A percentile compares a stretch with the other conserved stretches of the same genome.
These are phyloP conservation scores for Sporisorium iseilematis-ciliati DNA, from an alignment of 1,284 basidiomycete species.

Conservation along the genomic window DNA sequence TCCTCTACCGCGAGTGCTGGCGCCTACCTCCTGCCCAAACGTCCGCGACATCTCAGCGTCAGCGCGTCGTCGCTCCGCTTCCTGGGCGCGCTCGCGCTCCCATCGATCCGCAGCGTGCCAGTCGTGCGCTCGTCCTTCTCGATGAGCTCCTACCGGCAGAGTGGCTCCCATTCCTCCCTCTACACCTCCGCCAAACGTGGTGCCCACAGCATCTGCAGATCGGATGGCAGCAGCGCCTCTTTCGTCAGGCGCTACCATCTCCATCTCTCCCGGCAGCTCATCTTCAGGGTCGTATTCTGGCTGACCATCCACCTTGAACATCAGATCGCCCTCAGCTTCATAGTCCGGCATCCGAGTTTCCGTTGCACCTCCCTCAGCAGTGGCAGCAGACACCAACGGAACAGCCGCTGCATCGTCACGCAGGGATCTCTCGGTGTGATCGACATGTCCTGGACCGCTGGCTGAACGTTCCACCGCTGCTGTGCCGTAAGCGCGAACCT, in stretches of 20 bases:
- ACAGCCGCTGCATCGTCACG: constrained; percentile 2
- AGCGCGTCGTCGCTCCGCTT: constrained; percentile 43
- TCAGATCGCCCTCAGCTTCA: constrained; percentile 47
- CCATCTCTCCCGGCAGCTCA: constrained; percentile 52
- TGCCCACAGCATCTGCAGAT: not conserved
- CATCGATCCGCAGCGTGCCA: constrained; percentile 37
- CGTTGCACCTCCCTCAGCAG: not conserved
- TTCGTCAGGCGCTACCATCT: constrained; percentile 38
- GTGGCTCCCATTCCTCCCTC: constrained; percentile 45
- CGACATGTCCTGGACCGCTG: not conserved
- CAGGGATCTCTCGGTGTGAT: not conserved
- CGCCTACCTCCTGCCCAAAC: constrained; percentile 52
- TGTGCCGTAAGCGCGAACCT: constrained; percentile 31
- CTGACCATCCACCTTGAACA: constrained; percentile 41
- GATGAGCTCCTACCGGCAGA: constrained; percentile 33
- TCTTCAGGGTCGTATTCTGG: constrained; percentile 45
- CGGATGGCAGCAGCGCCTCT: not conserved
- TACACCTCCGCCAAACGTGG: constrained; percentile 20
- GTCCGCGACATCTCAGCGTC: constrained; percentile 57
- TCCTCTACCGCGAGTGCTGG: constrained; percentile 43
- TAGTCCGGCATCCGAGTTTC: constrained; percentile 21
- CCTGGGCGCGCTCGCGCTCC: constrained; percentile 40
- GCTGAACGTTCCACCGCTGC: constrained; percentile 9
- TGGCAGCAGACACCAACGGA: not conserved
- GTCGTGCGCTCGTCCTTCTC: constrained; percentile 29